Evolutionary conservation across 1,284 basidiomycete genomes (phyloP).

Genomic region (Trametes polyzona): DNA sequence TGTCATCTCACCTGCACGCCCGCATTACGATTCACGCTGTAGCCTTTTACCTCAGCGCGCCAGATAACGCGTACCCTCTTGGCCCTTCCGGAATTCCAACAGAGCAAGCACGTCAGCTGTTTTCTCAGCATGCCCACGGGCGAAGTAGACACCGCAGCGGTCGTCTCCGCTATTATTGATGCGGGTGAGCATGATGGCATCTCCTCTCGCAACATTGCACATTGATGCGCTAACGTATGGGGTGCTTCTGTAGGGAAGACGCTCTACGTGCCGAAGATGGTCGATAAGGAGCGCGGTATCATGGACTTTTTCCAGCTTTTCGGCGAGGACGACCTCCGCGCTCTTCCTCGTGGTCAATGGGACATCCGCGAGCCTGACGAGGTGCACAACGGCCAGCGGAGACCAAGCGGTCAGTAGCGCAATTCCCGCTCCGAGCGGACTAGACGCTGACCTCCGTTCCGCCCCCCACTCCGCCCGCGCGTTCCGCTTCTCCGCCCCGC

Average conservation of each 20-base stretch:
- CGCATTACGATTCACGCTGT: slow-evolving; percentile 10
- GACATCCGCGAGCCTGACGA: slow-evolving; percentile 70
- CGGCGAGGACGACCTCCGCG: slow-evolving; percentile 56
- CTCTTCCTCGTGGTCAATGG: slow-evolving; percentile 66
- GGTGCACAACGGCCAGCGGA: slow-evolving; percentile 46
- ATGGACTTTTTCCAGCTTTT: slow-evolving; percentile 74
- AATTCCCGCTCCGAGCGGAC: slow-evolving; percentile 5
- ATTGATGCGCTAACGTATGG: not conserved
- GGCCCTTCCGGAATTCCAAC: slow-evolving; percentile 50
- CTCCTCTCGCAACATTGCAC: slow-evolving; percentile 19
- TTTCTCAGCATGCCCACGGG: slow-evolving; percentile 78
- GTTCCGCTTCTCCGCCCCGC: not conserved
- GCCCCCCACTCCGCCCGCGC: not conserved
- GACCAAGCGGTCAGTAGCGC: slow-evolving; percentile 53
- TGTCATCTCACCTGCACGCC: not conserved
- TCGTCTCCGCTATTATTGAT: slow-evolving; percentile 53
- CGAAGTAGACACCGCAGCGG: slow-evolving; percentile 61
- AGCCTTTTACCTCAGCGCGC: slow-evolving; percentile 47
- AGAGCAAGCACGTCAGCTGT: slow-evolving; percentile 61
- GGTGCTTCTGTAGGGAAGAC: slow-evolving; percentile 55
- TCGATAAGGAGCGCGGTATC: slow-evolving; percentile 43
- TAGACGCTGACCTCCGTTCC: slow-evolving; percentile 3
- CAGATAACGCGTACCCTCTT: slow-evolving; percentile 54
- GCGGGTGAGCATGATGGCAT: slow-evolving; percentile 44
- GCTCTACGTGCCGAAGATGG: slow-evolving; percentile 73